Conservation (phyloP, 768 basidiomycete genomes). For the Mycena floridula region DNA sequence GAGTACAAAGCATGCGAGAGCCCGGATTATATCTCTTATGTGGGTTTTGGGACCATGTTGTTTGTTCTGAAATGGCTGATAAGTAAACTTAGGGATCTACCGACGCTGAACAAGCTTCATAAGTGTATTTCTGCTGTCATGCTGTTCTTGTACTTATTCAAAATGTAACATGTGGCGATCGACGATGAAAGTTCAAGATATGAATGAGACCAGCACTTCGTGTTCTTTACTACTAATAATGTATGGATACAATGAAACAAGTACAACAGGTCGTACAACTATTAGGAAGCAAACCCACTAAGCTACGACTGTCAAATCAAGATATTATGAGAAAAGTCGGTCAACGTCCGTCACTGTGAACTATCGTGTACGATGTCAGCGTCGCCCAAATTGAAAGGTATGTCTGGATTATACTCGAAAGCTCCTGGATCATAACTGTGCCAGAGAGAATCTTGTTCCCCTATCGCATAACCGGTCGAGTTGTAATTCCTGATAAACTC, state of each 20-base stretch:
- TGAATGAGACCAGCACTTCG: too few relatives aligned
- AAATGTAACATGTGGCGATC: too few relatives aligned
- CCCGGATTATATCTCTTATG: constrained; percentile 88
- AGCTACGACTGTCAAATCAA: neutral
- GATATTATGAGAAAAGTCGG: neutral
- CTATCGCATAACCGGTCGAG: constrained; percentile 41
- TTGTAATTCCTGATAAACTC: constrained; percentile 80
- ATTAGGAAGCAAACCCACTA: neutral
- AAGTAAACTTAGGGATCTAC: too few relatives aligned
- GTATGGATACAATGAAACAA: neutral
- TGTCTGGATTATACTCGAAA: constrained; percentile 73
- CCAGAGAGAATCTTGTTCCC: constrained; percentile 48
- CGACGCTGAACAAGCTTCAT: too few relatives aligned
- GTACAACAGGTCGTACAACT: neutral
- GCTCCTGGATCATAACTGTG: constrained; percentile 67
- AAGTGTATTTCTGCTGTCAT: too few relatives aligned
- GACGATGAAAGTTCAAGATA: too few relatives aligned
- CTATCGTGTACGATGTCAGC: constrained; percentile 22
- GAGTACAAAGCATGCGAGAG: constrained; percentile 97
- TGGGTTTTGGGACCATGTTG: too few relatives aligned
- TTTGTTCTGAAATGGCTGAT: too few relatives aligned
- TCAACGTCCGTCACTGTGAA: neutral
- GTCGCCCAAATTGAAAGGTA: constrained; percentile 60
- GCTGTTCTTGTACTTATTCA: too few relatives aligned
- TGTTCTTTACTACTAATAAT: too few relatives aligned